Conservation (phyloP, 2,329 filamentous ascomycete genomes). For the Cordyceps sp. region DNA sequence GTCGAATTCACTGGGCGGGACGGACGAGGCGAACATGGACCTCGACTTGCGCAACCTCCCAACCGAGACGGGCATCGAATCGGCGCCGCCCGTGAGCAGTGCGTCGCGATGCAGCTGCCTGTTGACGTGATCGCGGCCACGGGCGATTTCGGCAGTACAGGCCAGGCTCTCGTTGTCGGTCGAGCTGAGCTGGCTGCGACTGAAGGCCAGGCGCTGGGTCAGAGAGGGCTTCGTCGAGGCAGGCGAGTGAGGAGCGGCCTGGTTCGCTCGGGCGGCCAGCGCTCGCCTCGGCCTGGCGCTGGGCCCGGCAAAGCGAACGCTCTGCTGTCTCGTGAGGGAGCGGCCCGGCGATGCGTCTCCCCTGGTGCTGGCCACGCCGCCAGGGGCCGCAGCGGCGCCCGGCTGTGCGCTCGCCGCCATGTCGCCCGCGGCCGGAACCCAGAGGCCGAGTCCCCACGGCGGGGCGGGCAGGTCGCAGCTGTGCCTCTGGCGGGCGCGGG, state of each 20-base stretch:
- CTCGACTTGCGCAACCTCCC: slow-evolving; percentile 35
- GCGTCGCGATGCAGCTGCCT: too few relatives aligned
- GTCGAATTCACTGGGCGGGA: slow-evolving; percentile 3
- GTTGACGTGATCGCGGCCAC: slow-evolving; percentile 8
- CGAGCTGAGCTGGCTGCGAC: not conserved
- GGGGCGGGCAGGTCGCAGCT: slow-evolving; percentile 4
- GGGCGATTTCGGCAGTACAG: not conserved
- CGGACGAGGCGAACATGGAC: slow-evolving; percentile 31
- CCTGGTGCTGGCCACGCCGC: too few relatives aligned
- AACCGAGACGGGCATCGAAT: slow-evolving; percentile 29
- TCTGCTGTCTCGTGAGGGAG: slow-evolving; percentile 29
- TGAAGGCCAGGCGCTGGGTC: too few relatives aligned
- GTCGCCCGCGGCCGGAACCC: slow-evolving; percentile 6
- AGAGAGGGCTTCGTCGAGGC: not conserved
- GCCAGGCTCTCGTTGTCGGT: not conserved
- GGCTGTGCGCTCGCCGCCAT: too few relatives aligned
- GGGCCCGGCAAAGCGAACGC: slow-evolving; percentile 35
- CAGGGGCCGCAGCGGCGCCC: too few relatives aligned
- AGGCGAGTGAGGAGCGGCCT: not conserved
- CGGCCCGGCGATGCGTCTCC: too few relatives aligned
- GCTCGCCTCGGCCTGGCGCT: slow-evolving; percentile 11
- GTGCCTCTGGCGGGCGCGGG: slow-evolving; percentile 26
- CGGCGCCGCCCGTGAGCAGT: slow-evolving; percentile 28
- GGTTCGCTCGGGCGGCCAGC: slow-evolving; percentile 12
- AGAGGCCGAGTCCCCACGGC: not conserved